Evolutionary conservation across 352 stramenopile genomes (phyloP), one percentile per base, ranked within the genome.

Genomic region (Pythium dissimile): DNA sequence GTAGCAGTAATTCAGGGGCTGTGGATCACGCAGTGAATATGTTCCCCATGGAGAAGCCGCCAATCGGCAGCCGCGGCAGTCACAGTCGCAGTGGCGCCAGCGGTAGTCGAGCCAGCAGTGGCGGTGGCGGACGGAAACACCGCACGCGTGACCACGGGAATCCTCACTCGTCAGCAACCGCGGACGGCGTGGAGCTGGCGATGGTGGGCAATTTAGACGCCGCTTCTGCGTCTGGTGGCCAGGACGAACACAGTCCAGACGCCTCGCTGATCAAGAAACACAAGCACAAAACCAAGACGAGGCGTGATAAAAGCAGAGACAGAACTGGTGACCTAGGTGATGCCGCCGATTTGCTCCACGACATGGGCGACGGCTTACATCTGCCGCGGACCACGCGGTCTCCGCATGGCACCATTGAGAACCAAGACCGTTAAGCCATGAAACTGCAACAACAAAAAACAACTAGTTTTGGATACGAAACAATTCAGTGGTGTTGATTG

Each of bases 211-310:
- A 20, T 24, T 15, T 20, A 35, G 32, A 16, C 5, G 32, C 5
- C 32, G 24, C 3, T 23, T 2, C 37, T 23, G 30, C 21, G 2
- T 28, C 30, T 32, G 16, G 15, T 7, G 47, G 31, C 21, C 34
- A 47, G 10, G 54, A 42, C 10, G 61, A 69, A 23, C 20, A 30
- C 20, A 71, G 45, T 30, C 50, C 52, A 0, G 52, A 71, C 2
- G 57, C 54, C 3, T 62, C 58, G 10, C 31, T 66, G 27, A 54
- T 59, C 10, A 84, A 73, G 59, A 85, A 77, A 35, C 73, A 69
- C 12, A 69, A 71, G 42, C 78, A 82, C 52, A 85, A 82, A 54
- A 88, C 78, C 18, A 87, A 86, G 54, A 81, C 79, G 47, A 84
- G 77, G 5, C 31, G 39, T 38, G 67, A 84, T 46, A 77, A 84